Percentiles rank a stretch among this genome's conserved stretches.
Evolutionary conservation across 306 rosid species (phyloP).

Genomic region (Trichosanthes truncata): DNA sequence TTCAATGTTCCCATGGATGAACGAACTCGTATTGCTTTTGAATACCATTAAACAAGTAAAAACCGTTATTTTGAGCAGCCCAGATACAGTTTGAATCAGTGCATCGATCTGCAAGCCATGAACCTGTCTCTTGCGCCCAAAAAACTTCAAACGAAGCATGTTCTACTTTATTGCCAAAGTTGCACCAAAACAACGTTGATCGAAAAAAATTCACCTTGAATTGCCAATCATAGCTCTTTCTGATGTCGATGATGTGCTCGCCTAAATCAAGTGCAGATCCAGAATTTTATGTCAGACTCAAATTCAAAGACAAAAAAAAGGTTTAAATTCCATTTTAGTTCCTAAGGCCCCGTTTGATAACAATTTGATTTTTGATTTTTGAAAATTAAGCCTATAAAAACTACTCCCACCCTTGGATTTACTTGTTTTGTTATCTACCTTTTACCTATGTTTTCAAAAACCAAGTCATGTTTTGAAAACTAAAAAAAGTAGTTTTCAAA

Average conservation of each 20-base stretch:
- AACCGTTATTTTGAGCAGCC: no score
- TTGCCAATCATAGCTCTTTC: neutral
- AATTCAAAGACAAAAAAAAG: neutral
- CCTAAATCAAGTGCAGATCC: neutral
- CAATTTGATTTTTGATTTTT: no score
- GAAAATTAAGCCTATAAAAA: no score
- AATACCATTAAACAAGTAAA: no score
- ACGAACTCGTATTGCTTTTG: no score
- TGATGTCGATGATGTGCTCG: neutral
- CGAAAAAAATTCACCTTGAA: neutral
- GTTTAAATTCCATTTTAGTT: neutral
- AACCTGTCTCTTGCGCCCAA: neutral
- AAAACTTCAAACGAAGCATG: neutral
- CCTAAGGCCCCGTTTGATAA: neutral
- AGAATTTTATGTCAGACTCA: neutral
- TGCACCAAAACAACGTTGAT: neutral
- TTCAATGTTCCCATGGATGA: no score
- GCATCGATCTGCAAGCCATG: neutral
- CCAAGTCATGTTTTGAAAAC: no score
- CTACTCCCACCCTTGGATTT: no score
- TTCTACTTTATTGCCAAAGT: neutral
- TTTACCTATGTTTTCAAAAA: no score
- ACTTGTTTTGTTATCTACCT: no score
- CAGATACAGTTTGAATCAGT: no score
- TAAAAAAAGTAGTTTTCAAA: no score